Base-by-base conservation (phyloP, 176 grass and related monocot genomes). In the Eragrostis nindensis region DNA sequence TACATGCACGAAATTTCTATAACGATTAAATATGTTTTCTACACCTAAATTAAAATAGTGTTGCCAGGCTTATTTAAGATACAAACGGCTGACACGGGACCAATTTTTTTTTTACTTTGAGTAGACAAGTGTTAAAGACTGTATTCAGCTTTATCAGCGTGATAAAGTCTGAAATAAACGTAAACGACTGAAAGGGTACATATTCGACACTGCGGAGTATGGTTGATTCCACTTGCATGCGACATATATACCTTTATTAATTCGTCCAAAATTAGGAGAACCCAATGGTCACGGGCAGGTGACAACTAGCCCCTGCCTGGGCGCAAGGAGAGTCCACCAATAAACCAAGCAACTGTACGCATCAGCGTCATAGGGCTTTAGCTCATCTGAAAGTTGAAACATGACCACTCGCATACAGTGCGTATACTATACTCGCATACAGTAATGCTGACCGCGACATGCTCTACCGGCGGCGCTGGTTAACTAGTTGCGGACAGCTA, bases 401-500 rank as follows among this genome's bases (percentile, higher is more conserved):
- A n/a, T n/a, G n/a, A n/a, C n/a, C n/a, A n/a, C n/a, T n/a, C n/a
- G n/a, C n/a, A n/a, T n/a, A n/a, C n/a, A n/a, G n/a, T n/a, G n/a
- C n/a, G n/a, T n/a, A n/a, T n/a, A n/a, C n/a, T n/a, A n/a, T n/a
- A n/a, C n/a, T 62, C 1, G 5, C 46, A n/a, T 47, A 84, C 43
- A 70, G 5, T 61, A 18, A 26, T 36, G 40, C 77, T 16, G 48
- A 73, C 3, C 3, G 25, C 0, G 47, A 81, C 18, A 61, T 36
- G 4, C 32, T 9, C 15, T 27, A 44, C 7, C 9, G 43, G 43
- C n/a, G 50, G 43, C 61, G 52, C 32, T 32, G 53, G 54, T 11
- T 22, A n/a, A n/a, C n/a, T n/a, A 47, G 68, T 84, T 53, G 75
- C 2, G 30, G 75, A 80, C 86, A 88, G 81, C 87, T 70, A 84